Evolutionary conservation across 192 early-diverging fungal genomes (phyloP), one percentile per base, ranked within the genome.

Genomic region (Podila epicladia): DNA sequence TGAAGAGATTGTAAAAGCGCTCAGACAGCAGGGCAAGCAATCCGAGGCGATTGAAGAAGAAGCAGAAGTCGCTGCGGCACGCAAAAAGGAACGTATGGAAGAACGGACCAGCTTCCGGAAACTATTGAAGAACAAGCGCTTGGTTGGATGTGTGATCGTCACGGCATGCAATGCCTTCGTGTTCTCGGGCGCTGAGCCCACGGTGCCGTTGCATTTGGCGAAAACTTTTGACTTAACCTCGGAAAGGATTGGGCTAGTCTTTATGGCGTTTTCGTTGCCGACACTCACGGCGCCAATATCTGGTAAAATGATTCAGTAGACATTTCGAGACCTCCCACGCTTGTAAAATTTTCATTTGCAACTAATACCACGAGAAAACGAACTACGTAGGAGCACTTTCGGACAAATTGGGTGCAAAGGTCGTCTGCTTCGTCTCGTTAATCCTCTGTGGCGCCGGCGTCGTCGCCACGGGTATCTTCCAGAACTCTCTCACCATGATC

Each of bases 261-360:
- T 92, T 80, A 87, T 93, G 31, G 84, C 91, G 5, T 86, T 95
- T 38, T 90, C 93, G 5, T 71, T 94, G 11, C 94, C 94, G 12
- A 91, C 90, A 48, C 85, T 89, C 48, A 73, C 92, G 7, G 82
- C 86, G 0, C 91, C 92, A 8, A 1, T 92, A 1, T 83, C 88
- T 17, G 94, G 94, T 58, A 80, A 71, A 3, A 29, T 29, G 1
- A 29, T 29, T 29, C 29, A 29, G 29, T 29, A 29, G 29, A 3
- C 29, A 29, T 29, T 29, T 29, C 29, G 29, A 29, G 29, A 29
- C 1, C 29, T 29, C 29, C 3, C 29, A 29, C 3, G 3, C 29
- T 29, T 29, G 29, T 29, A 3, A 29, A 29, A 29, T 29, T 1
- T 29, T 29, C 29, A 29, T 29, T 29, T 29, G 29, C 29, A 29